phyloP scores from a whole-genome alignment of 2,329 filamentous ascomycete species.

The Pseudogymnoascus sp. region DNA sequence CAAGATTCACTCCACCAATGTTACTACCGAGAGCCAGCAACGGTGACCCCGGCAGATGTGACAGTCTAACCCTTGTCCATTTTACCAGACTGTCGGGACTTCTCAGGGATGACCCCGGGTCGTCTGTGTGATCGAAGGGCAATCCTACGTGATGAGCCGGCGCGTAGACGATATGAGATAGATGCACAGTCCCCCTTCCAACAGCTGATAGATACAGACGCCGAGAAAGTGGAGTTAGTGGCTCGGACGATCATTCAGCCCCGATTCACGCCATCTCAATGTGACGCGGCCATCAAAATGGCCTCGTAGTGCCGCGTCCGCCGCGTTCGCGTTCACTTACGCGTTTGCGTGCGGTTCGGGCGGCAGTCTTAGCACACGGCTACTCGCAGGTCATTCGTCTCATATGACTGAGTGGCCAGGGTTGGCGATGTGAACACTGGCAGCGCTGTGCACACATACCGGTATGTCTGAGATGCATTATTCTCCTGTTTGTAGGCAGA shows the following conservation, averaged over 20 bases:
- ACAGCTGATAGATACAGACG: background rate
- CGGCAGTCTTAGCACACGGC: background rate
- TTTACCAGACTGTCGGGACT: background rate
- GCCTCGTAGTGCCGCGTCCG: background rate
- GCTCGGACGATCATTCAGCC: background rate
- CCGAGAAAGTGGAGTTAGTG: background rate
- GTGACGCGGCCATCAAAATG: background rate
- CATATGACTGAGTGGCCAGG: background rate
- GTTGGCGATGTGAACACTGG: background rate
- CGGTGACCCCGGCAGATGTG: background rate
- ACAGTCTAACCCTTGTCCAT: background rate
- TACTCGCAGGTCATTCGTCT: background rate
- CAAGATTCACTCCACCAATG: background rate
- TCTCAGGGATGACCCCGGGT: background rate
- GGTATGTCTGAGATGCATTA: background rate
- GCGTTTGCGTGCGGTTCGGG: background rate
- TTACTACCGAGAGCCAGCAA: background rate
- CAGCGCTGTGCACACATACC: background rate
- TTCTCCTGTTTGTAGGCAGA: background rate
- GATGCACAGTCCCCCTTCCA: background rate
- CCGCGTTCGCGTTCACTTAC: background rate
- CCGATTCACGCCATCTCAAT: background rate
- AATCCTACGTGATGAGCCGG: background rate
- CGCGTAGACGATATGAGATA: background rate
- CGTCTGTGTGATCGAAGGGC: background rate